Conservation (phyloP, 805 yeast genomes). For the Ogataea philodendri region DNA sequence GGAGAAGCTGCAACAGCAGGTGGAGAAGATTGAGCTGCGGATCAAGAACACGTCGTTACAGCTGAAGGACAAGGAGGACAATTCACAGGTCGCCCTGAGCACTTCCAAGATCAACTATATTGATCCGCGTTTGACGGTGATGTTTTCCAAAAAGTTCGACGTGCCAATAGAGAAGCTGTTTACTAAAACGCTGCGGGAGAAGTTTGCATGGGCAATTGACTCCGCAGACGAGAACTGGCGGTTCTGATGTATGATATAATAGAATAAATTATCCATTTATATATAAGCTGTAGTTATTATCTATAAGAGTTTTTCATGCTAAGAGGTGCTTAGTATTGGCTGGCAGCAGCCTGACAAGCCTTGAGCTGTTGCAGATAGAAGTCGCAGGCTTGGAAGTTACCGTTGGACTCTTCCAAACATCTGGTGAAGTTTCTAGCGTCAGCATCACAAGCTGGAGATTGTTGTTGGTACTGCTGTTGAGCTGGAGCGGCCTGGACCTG, state of each 20-base stretch:
- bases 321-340: slow-evolving; percentile 54
- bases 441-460: slow-evolving; percentile 69
- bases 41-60: slow-evolving; percentile 68
- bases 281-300: slow-evolving; percentile 9
- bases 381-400: slow-evolving; percentile 96
- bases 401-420: slow-evolving; percentile 90
- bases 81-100: slow-evolving; percentile 87
- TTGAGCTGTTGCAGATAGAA: slow-evolving; percentile 95
- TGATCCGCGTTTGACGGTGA: slow-evolving; percentile 88
- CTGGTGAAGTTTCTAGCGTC: slow-evolving; percentile 95
- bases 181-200: slow-evolving; percentile 86
- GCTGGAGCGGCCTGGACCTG: slow-evolving; percentile 24
- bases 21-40: slow-evolving; percentile 69
- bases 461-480: slow-evolving; percentile 38
- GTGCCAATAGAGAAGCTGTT: slow-evolving; percentile 93
- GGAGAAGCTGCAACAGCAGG: slow-evolving; percentile 70
- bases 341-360: slow-evolving; percentile 94
- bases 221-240: slow-evolving; percentile 86
- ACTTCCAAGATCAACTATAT: slow-evolving; percentile 94
- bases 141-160: slow-evolving; percentile 78
- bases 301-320: slow-evolving; percentile 12
- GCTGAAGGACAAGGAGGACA: slow-evolving; percentile 89
- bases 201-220: slow-evolving; percentile 95
- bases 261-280: slow-evolving; percentile 1
- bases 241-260: slow-evolving; percentile 42